These are phyloP conservation scores for Salvia rosmarinus DNA, from an alignment of 257 asterid genomes.

Conservation along the genomic window DNA sequence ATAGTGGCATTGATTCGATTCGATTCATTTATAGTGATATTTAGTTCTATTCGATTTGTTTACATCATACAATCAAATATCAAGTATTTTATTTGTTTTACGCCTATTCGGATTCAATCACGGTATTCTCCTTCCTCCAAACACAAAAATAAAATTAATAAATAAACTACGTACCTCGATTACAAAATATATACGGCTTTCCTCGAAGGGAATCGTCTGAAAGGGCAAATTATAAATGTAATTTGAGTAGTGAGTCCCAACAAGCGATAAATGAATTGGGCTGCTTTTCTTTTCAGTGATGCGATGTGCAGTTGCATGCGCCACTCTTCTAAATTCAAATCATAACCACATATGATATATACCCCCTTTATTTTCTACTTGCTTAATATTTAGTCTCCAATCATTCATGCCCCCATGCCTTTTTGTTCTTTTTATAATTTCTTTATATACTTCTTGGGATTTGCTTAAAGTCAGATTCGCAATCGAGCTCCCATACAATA, in stretches of 20 bases:
- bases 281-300: slow-evolving; percentile 41
- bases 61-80: no score
- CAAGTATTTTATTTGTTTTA: no score
- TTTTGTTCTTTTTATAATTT: neutral
- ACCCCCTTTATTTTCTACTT: neutral
- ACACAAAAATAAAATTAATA: neutral
- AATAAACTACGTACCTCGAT: no score
- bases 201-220: slow-evolving; percentile 32
- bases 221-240: neutral
- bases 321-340: slow-evolving; percentile 25
- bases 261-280: slow-evolving; percentile 4
- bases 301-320: slow-evolving; percentile 52
- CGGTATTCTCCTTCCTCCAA: no score
- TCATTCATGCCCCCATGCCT: neutral
- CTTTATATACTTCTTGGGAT: neutral
- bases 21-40: no score
- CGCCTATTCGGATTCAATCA: no score
- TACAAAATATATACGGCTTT: neutral
- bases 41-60: no score
- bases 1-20: no score
- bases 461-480: neutral
- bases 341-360: neutral
- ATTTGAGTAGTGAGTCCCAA: slow-evolving; percentile 27
- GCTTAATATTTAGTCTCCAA: slow-evolving; percentile 10
- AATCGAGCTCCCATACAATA: neutral